A percentile compares a stretch with the other conserved stretches of the same genome.
Evolutionary conservation across 352 stramenopile species (phyloP).

Genomic region (Phytophthora pseudosyringae): DNA sequence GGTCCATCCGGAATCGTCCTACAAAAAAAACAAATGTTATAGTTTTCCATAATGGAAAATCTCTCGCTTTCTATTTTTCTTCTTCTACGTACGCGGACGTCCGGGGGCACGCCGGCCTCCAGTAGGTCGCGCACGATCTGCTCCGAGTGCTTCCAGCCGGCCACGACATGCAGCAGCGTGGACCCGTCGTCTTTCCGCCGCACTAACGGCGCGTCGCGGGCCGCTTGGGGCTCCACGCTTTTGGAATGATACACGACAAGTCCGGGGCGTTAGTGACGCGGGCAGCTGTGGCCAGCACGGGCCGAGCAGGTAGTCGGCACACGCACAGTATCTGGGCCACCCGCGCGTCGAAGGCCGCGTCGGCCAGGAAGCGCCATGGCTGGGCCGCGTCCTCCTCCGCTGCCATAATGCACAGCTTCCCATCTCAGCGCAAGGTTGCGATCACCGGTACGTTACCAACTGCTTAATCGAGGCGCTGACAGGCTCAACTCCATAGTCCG

Average conservation of each 20-base stretch:
- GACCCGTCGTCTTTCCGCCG: constrained; percentile 44
- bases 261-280: constrained; percentile 2
- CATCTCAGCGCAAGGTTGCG: constrained; percentile 14
- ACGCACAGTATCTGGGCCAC: constrained; percentile 63
- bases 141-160: constrained; percentile 58
- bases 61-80: too few relatives aligned
- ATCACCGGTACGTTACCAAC: constrained; percentile 1
- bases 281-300: constrained; percentile 5
- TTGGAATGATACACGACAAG: constrained; percentile 15
- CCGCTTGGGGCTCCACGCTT: constrained; percentile 49
- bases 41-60: neutral
- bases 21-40: neutral
- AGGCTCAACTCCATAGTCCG: neutral
- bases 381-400: constrained; percentile 5
- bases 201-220: constrained; percentile 33
- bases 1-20: constrained; percentile 53
- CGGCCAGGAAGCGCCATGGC: constrained; percentile 39
- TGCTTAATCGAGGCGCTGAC: neutral
- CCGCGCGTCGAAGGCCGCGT: constrained; percentile 53
- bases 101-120: constrained; percentile 39
- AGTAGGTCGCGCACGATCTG: constrained; percentile 58
- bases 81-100: constrained; percentile 33
- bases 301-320: neutral
- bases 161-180: constrained; percentile 64
- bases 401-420: constrained; percentile 27